These are phyloP conservation scores for Tetrahymena borealis DNA, from an alignment of 73 alveolate genomes.

Conservation along the genomic window DNA sequence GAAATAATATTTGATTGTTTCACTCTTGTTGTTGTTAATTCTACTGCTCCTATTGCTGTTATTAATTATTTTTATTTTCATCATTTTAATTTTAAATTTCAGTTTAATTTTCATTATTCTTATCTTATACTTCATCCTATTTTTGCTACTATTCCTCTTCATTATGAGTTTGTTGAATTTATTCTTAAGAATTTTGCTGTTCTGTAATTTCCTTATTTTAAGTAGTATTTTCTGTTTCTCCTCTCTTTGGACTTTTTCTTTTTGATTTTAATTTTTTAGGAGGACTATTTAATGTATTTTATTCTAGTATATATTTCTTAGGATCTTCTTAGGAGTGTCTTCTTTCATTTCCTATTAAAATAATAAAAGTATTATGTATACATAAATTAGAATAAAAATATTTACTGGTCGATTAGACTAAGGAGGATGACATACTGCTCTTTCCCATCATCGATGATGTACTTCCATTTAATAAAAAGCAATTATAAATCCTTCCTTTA, in stretches of 20 bases:
- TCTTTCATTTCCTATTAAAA: neutral
- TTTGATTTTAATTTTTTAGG: neutral
- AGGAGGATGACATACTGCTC: neutral
- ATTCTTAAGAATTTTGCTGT: neutral
- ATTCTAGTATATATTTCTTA: neutral
- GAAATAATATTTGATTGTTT: no score
- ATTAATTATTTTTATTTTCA: neutral
- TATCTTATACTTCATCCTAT: neutral
- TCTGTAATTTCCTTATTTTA: neutral
- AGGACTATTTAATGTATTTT: neutral
- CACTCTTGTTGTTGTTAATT: no score
- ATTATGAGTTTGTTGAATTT: neutral
- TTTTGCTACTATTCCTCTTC: neutral
- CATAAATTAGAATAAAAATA: neutral
- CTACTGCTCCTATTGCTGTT: neutral
- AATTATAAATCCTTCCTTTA: neutral
- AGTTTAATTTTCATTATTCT: neutral
- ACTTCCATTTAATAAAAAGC: neutral
- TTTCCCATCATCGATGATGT: neutral
- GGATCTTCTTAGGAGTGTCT: neutral
- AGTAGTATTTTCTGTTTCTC: neutral
- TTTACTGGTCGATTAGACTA: neutral
- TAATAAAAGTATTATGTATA: neutral
- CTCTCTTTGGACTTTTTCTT: neutral
- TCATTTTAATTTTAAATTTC: neutral